Conservation (phyloP, 257 asterid genomes). For the Nicotiana paniculata region DNA sequence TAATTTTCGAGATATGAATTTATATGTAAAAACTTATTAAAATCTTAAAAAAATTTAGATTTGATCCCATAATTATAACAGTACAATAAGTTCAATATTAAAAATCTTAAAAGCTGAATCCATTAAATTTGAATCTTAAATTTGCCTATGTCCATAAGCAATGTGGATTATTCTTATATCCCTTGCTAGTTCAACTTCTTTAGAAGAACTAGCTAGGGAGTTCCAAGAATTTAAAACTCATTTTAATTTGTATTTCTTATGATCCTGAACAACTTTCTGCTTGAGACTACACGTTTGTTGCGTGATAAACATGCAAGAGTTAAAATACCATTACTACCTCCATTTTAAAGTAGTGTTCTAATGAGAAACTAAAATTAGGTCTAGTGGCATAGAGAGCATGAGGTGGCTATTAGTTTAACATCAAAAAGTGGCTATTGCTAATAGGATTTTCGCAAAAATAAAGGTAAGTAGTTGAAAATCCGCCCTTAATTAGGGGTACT, state of each 20-base stretch:
- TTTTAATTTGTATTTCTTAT: not conserved
- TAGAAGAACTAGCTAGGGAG: not conserved
- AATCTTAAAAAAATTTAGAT: too few relatives aligned
- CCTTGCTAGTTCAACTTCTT: not conserved
- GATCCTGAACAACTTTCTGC: too few relatives aligned
- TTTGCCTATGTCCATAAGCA: not conserved
- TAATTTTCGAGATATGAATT: too few relatives aligned
- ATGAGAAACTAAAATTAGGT: not conserved
- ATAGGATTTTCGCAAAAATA: too few relatives aligned
- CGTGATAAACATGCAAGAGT: not conserved
- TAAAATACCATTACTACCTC: not conserved
- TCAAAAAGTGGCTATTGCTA: not conserved
- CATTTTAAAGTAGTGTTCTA: not conserved
- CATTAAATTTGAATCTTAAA: too few relatives aligned
- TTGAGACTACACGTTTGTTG: not conserved
- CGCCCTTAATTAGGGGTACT: too few relatives aligned
- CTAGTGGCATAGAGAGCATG: not conserved
- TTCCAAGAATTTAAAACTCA: not conserved
- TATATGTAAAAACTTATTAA: too few relatives aligned
- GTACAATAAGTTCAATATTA: too few relatives aligned
- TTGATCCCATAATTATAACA: too few relatives aligned
- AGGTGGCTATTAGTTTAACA: not conserved
- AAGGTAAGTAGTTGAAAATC: too few relatives aligned
- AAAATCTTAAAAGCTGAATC: too few relatives aligned
- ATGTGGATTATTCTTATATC: not conserved